Evolutionary conservation across 108 stramenopile genomes (phyloP), one percentile per base, ranked within the genome.

Genomic region (Fistulifera pelliculosa): DNA sequence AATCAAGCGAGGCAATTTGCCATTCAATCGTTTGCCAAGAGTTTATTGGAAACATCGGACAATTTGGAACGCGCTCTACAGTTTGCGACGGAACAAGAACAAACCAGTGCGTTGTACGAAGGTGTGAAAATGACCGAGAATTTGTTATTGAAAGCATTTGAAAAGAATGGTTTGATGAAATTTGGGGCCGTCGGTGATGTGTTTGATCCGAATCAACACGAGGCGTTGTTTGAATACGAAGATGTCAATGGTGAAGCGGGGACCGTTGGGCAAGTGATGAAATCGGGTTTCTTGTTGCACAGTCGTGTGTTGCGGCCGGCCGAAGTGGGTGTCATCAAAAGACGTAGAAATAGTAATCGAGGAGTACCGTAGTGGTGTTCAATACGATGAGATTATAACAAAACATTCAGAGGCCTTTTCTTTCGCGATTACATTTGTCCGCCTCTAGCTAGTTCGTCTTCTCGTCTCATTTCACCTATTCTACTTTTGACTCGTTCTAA

Each of bases 201-300:
- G 45, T 99, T 98, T 61, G 95, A 99, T 77, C 96, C 98, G 5
- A 84, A 90, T 51, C 40, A 81, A 43, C 95, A 96, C 69, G 96
- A 98, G 35, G 98, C 98, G 0, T 52, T 99, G 54, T 97, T 95
- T 74, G 81, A 92, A 68, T 94, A 94, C 70, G 62, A 70, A 11
- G 90, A 83, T 64, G 69, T 79, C 7, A 62, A 62, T 15, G 68
- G 67, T 16, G 61, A 71, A 28, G 60, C 82, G 15, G 95, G 92
- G 14, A 90, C 75, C 21, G 58, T 99, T 26, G 96, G 93, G 19
- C 92, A 94, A 76, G 89, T 97, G 35, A 84, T 99, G 62, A 94
- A 96, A 86, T 57, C 56, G 19, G 98, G 98, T 38, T 99, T 89
- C 70, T 87, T 63, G 62, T 65, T 99, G 54, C 92, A 98, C 63